These are phyloP conservation scores for Microbotryum intermedium DNA, from an alignment of 1,284 basidiomycete genomes.

Conservation along the genomic window DNA sequence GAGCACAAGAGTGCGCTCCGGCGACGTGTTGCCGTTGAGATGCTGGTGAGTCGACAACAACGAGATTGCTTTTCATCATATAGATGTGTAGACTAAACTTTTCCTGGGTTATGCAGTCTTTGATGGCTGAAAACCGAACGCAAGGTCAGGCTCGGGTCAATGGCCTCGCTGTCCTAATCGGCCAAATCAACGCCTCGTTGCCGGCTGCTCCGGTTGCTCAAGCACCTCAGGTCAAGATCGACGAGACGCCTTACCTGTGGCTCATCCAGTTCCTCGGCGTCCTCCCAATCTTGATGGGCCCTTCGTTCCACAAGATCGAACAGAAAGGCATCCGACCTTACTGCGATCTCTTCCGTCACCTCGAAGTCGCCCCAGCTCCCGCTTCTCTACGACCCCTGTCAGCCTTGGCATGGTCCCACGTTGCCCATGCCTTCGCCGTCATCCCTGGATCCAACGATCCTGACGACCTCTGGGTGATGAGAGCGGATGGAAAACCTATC, in stretches of 20 bases:
- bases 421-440: conserved; percentile 12
- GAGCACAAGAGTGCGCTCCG: neutral
- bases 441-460: neutral
- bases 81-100: too few relatives aligned
- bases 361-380: neutral
- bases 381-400: neutral
- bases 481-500: neutral
- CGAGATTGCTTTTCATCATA: too few relatives aligned
- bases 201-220: neutral
- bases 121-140: neutral
- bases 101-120: neutral
- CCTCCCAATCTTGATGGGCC: conserved; percentile 16
- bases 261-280: conserved; percentile 7
- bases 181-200: neutral
- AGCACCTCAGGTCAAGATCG: neutral
- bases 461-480: neutral
- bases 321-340: conserved; percentile 16
- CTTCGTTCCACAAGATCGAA: conserved; percentile 10
- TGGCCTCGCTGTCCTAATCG: neutral
- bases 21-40: neutral
- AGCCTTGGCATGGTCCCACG: conserved; percentile 15
- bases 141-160: neutral
- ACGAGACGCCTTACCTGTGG: neutral
- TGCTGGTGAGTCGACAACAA: neutral
- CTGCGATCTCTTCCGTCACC: conserved; percentile 1